Conservation (phyloP, 108 stramenopile genomes). For the Cyclotella baltica region DNA sequence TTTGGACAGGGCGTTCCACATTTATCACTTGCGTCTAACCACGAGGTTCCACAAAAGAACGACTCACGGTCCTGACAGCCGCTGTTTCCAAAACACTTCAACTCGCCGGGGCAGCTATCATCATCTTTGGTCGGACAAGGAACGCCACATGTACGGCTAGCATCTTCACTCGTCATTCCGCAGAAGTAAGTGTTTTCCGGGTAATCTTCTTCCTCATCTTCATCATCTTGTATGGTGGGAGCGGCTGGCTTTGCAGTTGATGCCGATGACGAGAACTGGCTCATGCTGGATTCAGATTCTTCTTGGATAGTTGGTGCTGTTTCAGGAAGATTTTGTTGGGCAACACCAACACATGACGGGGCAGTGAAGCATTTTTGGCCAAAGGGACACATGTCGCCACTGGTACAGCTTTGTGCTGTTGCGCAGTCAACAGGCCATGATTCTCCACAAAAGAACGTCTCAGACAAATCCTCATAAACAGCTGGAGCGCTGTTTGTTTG, state of each 20-base stretch:
- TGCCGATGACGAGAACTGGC: neutral
- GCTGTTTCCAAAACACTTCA: constrained; percentile 35
- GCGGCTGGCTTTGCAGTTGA: neutral
- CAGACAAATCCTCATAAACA: constrained; percentile 3
- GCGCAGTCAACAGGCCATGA: constrained; percentile 23
- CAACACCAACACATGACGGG: constrained; percentile 16
- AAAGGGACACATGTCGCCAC: constrained; percentile 17
- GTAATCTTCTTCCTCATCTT: constrained; percentile 3
- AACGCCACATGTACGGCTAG: constrained; percentile 28
- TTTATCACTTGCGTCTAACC: constrained; percentile 36
- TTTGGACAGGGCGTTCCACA: constrained; percentile 30
- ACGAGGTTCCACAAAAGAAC: constrained; percentile 41
- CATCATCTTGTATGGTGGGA: neutral
- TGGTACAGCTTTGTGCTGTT: constrained; percentile 2
- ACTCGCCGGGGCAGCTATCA: constrained; percentile 22
- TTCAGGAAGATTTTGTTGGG: neutral
- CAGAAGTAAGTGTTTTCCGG: constrained; percentile 30
- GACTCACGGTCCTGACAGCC: constrained; percentile 33
- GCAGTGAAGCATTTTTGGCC: constrained; percentile 21
- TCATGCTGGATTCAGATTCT: neutral
- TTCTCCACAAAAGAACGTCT: constrained; percentile 20
- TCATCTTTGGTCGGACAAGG: constrained; percentile 37
- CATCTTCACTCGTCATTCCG: constrained; percentile 28
- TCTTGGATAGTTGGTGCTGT: neutral
- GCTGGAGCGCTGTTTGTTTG: neutral